These are phyloP conservation scores for Eutypella sp. DNA, from an alignment of 2,329 filamentous ascomycete species.

Conservation along the genomic window DNA sequence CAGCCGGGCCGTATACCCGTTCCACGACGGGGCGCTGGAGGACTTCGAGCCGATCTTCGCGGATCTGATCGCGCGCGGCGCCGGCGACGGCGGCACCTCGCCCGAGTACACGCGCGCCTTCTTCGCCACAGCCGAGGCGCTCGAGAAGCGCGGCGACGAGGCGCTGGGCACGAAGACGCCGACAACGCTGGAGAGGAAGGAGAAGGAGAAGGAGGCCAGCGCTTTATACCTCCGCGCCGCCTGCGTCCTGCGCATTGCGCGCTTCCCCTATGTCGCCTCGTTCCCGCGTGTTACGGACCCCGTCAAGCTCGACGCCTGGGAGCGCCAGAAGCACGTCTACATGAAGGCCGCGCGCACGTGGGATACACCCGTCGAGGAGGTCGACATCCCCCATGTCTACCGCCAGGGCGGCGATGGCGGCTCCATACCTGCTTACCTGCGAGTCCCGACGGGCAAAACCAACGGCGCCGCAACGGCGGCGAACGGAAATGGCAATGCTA, in stretches of 20 bases:
- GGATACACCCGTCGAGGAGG: slow-evolving; percentile 55
- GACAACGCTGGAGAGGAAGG: no score
- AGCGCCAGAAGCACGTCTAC: slow-evolving; percentile 59
- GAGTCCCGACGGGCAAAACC: slow-evolving; percentile 44
- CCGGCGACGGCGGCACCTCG: slow-evolving; percentile 58
- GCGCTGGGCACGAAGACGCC: slow-evolving; percentile 35
- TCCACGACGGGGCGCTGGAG: slow-evolving; percentile 64
- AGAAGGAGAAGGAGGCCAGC: slow-evolving; percentile 49
- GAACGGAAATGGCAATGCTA: not conserved
- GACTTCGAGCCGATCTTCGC: slow-evolving; percentile 68
- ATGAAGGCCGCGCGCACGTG: slow-evolving; percentile 51
- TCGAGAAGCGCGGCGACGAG: slow-evolving; percentile 48
- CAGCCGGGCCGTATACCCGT: slow-evolving; percentile 62
- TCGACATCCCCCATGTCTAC: slow-evolving; percentile 55
- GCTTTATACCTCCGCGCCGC: slow-evolving; percentile 66
- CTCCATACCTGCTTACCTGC: slow-evolving; percentile 60
- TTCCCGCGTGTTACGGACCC: slow-evolving; percentile 34
- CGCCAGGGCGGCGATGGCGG: slow-evolving; percentile 45
- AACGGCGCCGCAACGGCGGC: not conserved
- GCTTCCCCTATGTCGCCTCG: slow-evolving; percentile 56
- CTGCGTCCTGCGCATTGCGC: slow-evolving; percentile 66
- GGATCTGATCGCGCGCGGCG: slow-evolving; percentile 53
- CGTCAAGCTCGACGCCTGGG: slow-evolving; percentile 59
- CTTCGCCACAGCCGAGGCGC: slow-evolving; percentile 54
- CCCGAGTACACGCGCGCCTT: slow-evolving; percentile 60